Evolutionary conservation across 129 eudicot genomes (phyloP).

Genomic region (Centaurea solstitialis): DNA sequence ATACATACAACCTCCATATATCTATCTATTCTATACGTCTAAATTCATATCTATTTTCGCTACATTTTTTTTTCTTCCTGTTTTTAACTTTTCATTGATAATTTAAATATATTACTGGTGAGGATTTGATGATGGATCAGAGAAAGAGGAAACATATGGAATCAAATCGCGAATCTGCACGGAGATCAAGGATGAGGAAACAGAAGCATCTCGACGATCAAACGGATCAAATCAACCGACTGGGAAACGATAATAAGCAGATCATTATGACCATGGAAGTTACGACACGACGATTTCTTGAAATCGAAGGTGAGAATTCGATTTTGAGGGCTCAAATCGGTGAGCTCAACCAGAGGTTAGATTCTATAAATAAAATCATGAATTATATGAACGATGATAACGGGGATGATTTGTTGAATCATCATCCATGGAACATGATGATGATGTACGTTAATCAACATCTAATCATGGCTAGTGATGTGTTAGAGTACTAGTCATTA

Average conservation of each 20-base stretch:
- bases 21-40: constrained; percentile 14
- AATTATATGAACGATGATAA: constrained; percentile 33
- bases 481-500: constrained; percentile 36
- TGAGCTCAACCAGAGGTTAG: constrained; percentile 63
- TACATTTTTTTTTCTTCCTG: no score
- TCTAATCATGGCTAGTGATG: constrained; percentile 57
- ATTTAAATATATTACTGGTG: no score
- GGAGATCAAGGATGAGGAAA: constrained; percentile 67
- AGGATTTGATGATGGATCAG: constrained; percentile 41
- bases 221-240: constrained; percentile 38
- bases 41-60: background rate
- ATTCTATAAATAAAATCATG: constrained; percentile 55
- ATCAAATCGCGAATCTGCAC: constrained; percentile 77
- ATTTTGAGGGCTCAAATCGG: constrained; percentile 60
- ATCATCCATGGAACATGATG: constrained; percentile 50
- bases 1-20: constrained; percentile 19
- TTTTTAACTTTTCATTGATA: no score
- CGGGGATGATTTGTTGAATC: constrained; percentile 16
- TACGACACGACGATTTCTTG: constrained; percentile 52
- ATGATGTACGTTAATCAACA: constrained; percentile 56
- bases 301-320: constrained; percentile 62
- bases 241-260: constrained; percentile 47
- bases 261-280: constrained; percentile 33
- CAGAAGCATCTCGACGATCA: constrained; percentile 69
- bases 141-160: constrained; percentile 72